phyloP scores from a whole-genome alignment of 148 eudicot genomes.

The Rhododendron williamsianum region DNA sequence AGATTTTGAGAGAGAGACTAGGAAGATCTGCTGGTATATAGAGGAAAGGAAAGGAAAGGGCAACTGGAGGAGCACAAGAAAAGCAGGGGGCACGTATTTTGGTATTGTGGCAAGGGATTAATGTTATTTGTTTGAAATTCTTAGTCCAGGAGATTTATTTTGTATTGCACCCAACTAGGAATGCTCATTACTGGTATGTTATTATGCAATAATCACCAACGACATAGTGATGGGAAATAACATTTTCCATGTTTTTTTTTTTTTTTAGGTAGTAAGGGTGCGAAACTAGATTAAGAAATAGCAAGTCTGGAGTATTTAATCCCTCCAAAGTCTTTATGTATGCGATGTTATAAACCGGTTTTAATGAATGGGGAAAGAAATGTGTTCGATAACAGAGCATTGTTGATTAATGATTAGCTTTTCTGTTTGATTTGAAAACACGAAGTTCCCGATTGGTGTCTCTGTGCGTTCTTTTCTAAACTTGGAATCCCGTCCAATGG shows the following conservation, averaged over 20 bases:
- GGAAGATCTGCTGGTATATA: conserved; percentile 56
- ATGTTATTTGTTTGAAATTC: neutral
- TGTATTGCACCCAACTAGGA: neutral
- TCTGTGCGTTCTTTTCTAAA: neutral
- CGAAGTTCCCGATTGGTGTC: neutral
- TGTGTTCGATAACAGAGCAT: neutral
- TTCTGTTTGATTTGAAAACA: neutral
- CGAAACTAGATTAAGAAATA: no score
- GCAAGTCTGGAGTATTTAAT: no score
- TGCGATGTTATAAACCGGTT: neutral
- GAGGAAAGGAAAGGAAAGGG: neutral
- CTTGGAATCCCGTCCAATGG: neutral
- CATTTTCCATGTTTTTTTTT: neutral
- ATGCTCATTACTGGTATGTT: neutral
- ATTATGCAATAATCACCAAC: neutral
- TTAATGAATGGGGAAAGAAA: neutral
- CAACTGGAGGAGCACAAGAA: conserved; percentile 5
- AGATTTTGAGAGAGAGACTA: conserved; percentile 65
- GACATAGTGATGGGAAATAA: neutral
- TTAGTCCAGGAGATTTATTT: neutral
- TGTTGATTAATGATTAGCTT: neutral
- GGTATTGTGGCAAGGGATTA: neutral
- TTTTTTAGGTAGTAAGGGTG: no score
- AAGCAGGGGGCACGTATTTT: neutral
- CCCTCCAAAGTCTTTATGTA: no score